These are phyloP conservation scores for Curvularia hawaiiensis DNA, from an alignment of 2,329 filamentous ascomycete genomes.

Conservation along the genomic window DNA sequence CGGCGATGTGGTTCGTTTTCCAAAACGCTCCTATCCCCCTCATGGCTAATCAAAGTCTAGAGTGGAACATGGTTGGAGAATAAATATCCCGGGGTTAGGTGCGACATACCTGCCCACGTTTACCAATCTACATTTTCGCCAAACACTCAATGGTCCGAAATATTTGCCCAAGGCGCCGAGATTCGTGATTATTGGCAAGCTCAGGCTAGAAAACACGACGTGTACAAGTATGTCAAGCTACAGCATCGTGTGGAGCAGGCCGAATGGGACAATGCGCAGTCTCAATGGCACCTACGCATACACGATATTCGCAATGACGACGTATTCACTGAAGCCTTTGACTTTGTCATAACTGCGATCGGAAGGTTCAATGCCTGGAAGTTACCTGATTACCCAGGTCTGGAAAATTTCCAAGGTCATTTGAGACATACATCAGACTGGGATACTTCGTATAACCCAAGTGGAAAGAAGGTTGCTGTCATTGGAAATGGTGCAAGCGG, in stretches of 20 bases:
- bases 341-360: slow-evolving; percentile 47
- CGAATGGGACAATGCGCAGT: slow-evolving; percentile 45
- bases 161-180: slow-evolving; percentile 49
- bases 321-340: slow-evolving; percentile 31
- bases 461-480: slow-evolving; percentile 63
- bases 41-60: slow-evolving; percentile 4
- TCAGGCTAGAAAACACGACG: slow-evolving; percentile 47
- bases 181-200: slow-evolving; percentile 51
- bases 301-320: slow-evolving; percentile 54
- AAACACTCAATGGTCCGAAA: slow-evolving; percentile 51
- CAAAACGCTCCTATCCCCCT: neutral
- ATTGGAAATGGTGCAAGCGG: slow-evolving; percentile 70
- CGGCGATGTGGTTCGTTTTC: slow-evolving; percentile 48
- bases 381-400: slow-evolving; percentile 37
- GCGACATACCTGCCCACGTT: slow-evolving; percentile 45
- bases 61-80: slow-evolving; percentile 48
- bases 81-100: slow-evolving; percentile 40
- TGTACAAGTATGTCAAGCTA: slow-evolving; percentile 48
- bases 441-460: slow-evolving; percentile 54
- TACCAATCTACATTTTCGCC: slow-evolving; percentile 52
- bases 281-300: slow-evolving; percentile 65
- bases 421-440: slow-evolving; percentile 40
- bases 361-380: slow-evolving; percentile 43
- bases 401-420: slow-evolving; percentile 37
- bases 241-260: slow-evolving; percentile 47